Evolutionary conservation across 1,284 basidiomycete genomes (phyloP).

Genomic region (Trametes hirsuta): DNA sequence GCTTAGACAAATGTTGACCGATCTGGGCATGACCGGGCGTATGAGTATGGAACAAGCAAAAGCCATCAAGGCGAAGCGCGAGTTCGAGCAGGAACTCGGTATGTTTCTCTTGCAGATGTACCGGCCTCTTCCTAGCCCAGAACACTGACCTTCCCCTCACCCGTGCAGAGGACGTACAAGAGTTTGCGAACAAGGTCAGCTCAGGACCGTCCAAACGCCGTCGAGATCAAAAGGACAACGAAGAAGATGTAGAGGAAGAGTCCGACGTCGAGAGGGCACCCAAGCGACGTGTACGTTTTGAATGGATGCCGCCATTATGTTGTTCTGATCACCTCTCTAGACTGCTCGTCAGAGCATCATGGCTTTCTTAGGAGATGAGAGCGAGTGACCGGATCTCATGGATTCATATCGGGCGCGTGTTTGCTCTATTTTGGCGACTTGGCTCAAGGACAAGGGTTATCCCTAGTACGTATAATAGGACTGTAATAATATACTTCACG

Average conservation of each 20-base stretch:
- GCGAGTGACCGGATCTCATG: constrained; percentile 23
- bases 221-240: constrained; percentile 19
- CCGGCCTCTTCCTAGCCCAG: neutral
- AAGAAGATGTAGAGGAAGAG: constrained; percentile 37
- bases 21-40: constrained; percentile 82
- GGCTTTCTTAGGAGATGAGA: constrained; percentile 66
- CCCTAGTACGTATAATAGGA: neutral
- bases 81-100: constrained; percentile 82
- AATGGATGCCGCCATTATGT: constrained; percentile 18
- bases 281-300: constrained; percentile 39
- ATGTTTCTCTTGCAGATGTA: constrained; percentile 28
- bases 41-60: constrained; percentile 80
- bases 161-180: constrained; percentile 64
- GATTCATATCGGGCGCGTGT: neutral
- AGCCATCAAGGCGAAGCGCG: constrained; percentile 68
- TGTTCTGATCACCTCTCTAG: constrained; percentile 30
- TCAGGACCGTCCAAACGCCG: constrained; percentile 21
- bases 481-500: neutral
- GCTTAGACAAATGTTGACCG: constrained; percentile 64
- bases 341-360: constrained; percentile 65
- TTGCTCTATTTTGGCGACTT: neutral
- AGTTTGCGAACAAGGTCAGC: constrained; percentile 48
- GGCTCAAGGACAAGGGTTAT: neutral
- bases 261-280: constrained; percentile 36
- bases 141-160: neutral